Evolutionary conservation across 148 eudicot genomes (phyloP), one percentile per base, ranked within the genome.

Genomic region (Persicaria maculosa): DNA sequence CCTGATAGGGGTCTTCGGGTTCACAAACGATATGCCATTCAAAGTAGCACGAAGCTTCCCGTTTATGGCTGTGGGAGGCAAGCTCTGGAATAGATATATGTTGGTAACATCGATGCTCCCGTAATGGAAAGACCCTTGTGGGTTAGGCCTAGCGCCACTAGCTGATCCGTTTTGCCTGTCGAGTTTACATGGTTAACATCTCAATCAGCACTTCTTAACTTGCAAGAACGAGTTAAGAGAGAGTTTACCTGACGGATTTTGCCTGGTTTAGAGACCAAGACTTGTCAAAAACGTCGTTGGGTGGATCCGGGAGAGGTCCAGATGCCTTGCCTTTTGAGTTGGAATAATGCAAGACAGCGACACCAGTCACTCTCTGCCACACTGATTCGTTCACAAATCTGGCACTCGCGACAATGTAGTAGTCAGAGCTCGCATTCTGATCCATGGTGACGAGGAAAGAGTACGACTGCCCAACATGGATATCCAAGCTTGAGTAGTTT

Each of bases 91-190:
- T 7, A 85, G 17, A 61, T 92, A 92, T 17, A 75, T 73, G 57
- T 90, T 80, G 0, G 97, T 90, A 52, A 95, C 94, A 71, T 90
- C 88, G 70, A 95, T 89, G 19, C 25, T 57, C 47, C 99, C 99
- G 75, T 95, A 95, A 57, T 89, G 97, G 75, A 87, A 95, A 25
- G 99, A 95, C 71, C 99, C 99, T 81, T 95, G 99, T 20, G 99
- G 97, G 74, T 95, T 95, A 10, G 97, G 97, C 45, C 99, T 92
- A 70, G 99, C 97, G 74, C 97, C 97, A 84, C 99, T 92, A 20
- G 99, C 96, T 68, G 92, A 69, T 44, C 73, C 88, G 57, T 95
- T 95, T 84, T 86, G 90, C 97, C 99, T 95, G 87, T 52, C 50
- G 62, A 65, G 45, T 12, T 69, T 54, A 72, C 25, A 31, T 31